Base-by-base conservation (phyloP, 2,329 filamentous ascomycete species). In the Sphaerulina musiva region DNA sequence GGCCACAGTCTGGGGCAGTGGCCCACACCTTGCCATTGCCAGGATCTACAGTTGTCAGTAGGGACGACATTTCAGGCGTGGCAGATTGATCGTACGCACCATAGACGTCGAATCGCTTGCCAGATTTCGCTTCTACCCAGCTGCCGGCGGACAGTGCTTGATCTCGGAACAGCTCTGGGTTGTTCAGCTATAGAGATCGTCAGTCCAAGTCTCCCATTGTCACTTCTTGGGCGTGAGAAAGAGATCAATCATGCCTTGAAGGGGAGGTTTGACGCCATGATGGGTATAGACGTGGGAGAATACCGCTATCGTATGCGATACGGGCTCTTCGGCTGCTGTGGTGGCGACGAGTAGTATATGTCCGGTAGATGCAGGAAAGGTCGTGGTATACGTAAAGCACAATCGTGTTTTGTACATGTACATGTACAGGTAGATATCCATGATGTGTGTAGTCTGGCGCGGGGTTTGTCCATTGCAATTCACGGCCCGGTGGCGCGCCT, bases 41-140 rank as follows among this genome's bases (percentile, higher is more conserved):
- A 23, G 76, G 76, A 55, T 78, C 80, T 81, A 56, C 7, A 44
- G 3, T 9, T n/a, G 43, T 56, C 48, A 55, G 42, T 29, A 38
- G 36, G 36, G 14, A 50, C 20, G 20, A 39, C n/a, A 12, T 34
- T 32, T 20, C 8, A 51, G 10, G 36, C n/a, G 32, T 20, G 20
- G 12, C n/a, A 36, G 26, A 2, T 6, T 14, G 41, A 38, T 10
- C 10, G 12, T 11, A 38, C 62, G 42, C 62, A 78, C 78, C 78
- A 49, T 78, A 70, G 42, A 82, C 74, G 57, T 81, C 78, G 58
- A 82, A 82, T 47, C 76, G 73, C 65, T 80, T 79, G 51, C 78
- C 77, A 2, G 79, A 80, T 63, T 78, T 78, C 3, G 79, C 72
- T 59, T 78, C 76, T 38, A 78, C 70, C 78, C 79, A 82, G 62